Evolutionary conservation across 768 basidiomycete species (phyloP).

Genomic region (Suillus occidentalis): DNA sequence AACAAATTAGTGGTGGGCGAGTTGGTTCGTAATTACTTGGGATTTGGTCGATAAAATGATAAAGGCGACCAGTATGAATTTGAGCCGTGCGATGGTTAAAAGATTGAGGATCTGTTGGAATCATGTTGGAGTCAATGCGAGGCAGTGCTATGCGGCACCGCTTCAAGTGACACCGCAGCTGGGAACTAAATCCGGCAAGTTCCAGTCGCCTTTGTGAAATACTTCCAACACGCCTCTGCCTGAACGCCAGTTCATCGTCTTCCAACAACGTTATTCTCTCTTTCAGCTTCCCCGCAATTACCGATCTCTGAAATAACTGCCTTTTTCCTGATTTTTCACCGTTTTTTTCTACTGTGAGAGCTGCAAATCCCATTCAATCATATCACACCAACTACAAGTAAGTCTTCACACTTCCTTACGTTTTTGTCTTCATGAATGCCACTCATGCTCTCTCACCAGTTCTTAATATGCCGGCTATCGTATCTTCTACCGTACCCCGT

Average conservation of each 20-base stretch:
- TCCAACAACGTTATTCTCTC: constrained; percentile 8
- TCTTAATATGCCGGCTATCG: constrained; percentile 47
- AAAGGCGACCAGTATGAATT: constrained; percentile 60
- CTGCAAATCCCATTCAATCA: constrained; percentile 23
- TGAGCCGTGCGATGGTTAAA: constrained; percentile 55
- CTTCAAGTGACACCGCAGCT: constrained; percentile 12
- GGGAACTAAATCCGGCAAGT: constrained; percentile 23
- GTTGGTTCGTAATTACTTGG: constrained; percentile 43
- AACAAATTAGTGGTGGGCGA: constrained; percentile 56
- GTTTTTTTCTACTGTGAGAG: constrained; percentile 26
- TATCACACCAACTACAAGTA: constrained; percentile 37
- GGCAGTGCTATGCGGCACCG: constrained; percentile 26
- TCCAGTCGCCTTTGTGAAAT: constrained; percentile 30
- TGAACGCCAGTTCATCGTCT: constrained; percentile 14
- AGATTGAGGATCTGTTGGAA: constrained; percentile 15
- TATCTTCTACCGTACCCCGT: constrained; percentile 35
- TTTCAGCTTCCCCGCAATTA: constrained; percentile 20
- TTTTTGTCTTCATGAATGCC: constrained; percentile 17
- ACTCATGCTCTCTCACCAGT: constrained; percentile 10
- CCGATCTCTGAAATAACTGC: constrained; percentile 2
- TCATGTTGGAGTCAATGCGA: constrained; percentile 13
- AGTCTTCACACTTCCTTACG: constrained; percentile 22
- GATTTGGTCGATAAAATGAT: constrained; percentile 74
- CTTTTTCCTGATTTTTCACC: constrained; percentile 21
- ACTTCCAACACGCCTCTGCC: constrained; percentile 23